phyloP scores from a whole-genome alignment of 2,329 filamentous ascomycete species.

The Monosporascus sp. region DNA sequence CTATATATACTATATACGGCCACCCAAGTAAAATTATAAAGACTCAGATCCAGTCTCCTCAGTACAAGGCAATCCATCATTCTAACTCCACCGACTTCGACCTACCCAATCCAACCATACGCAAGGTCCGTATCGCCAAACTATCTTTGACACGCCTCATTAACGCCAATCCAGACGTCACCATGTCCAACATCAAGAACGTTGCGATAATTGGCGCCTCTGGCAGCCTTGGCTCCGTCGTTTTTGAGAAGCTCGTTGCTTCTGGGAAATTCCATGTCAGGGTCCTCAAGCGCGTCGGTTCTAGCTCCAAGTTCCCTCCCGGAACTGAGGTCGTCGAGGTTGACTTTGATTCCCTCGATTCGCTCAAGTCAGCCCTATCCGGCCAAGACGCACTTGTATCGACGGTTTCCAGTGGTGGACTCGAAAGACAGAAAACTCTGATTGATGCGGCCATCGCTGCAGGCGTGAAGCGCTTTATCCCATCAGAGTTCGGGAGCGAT shows the following conservation, averaged over 20 bases:
- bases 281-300: slow-evolving; percentile 46
- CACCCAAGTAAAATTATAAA: too few species aligned
- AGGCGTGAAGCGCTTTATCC: slow-evolving; percentile 57
- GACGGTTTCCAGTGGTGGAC: slow-evolving; percentile 31
- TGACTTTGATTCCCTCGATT: slow-evolving; percentile 42
- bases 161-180: neutral
- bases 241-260: slow-evolving; percentile 32
- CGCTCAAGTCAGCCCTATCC: slow-evolving; percentile 45
- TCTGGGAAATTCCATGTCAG: slow-evolving; percentile 45
- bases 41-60: too few species aligned
- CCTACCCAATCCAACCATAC: too few species aligned
- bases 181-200: slow-evolving; percentile 13
- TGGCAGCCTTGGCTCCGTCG: slow-evolving; percentile 32
- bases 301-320: slow-evolving; percentile 27
- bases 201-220: slow-evolving; percentile 18
- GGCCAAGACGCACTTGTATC: slow-evolving; percentile 54
- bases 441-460: slow-evolving; percentile 55
- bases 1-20: too few species aligned
- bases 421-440: slow-evolving; percentile 42
- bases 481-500: slow-evolving; percentile 50
- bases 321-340: slow-evolving; percentile 39
- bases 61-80: too few species aligned
- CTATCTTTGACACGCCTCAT: too few species aligned
- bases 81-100: too few species aligned
- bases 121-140: neutral